These are phyloP conservation scores for Dipteronia dyeriana DNA, from an alignment of 345 rosid species.

Conservation along the genomic window DNA sequence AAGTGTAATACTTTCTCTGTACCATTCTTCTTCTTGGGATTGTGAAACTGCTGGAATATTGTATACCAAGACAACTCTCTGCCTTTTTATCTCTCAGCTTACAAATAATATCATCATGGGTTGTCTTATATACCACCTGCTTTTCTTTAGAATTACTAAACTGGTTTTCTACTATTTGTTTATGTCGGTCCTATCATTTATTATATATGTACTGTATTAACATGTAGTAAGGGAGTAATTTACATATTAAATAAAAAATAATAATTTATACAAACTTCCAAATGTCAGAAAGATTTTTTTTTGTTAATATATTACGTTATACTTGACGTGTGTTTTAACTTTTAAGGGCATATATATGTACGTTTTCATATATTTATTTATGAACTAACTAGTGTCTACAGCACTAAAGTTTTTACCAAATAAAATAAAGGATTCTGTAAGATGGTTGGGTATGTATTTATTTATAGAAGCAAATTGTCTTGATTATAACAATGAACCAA, in stretches of 20 bases:
- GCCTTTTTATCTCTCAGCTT: background rate
- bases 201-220: too few species aligned
- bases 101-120: background rate
- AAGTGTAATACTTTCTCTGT: constrained; percentile 4
- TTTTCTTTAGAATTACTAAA: constrained; percentile 21
- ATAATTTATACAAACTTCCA: too few species aligned
- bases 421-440: background rate
- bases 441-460: background rate
- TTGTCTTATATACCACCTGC: background rate
- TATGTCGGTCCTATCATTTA: too few species aligned
- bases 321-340: too few species aligned
- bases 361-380: background rate
- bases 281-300: too few species aligned
- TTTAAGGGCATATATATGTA: too few species aligned
- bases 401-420: background rate
- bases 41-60: background rate
- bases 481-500: too few species aligned
- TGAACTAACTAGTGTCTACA: too few species aligned
- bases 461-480: background rate
- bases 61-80: background rate
- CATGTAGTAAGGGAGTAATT: too few species aligned
- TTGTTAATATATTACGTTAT: too few species aligned
- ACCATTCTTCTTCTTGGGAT: constrained; percentile 19
- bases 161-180: background rate
- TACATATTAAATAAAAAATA: too few species aligned